Evolutionary conservation across 2,329 filamentous ascomycete species (phyloP).

Genomic region (Aspergillus sp.): DNA sequence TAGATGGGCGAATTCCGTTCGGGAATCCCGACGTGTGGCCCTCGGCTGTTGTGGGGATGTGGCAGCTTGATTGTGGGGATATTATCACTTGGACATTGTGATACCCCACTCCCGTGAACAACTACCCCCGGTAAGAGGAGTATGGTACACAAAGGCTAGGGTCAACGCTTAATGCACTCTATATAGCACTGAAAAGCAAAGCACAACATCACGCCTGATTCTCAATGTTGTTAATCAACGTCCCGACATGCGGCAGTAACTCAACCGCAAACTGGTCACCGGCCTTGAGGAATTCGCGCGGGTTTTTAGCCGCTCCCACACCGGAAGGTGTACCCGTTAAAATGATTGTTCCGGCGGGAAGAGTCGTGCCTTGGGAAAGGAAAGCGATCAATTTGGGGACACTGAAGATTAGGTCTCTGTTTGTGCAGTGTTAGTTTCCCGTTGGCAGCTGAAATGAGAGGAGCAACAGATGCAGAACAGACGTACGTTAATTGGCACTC

Average conservation of each 20-base stretch:
- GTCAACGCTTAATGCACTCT: too few species aligned
- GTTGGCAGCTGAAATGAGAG: too few species aligned
- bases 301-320: conserved; percentile 33
- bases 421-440: conserved; percentile 5
- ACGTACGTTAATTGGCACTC: conserved; percentile 37
- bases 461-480: not conserved
- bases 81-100: not conserved
- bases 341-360: conserved; percentile 37
- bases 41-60: too few species aligned
- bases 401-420: conserved; percentile 48
- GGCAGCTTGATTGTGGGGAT: not conserved
- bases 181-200: too few species aligned
- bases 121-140: not conserved
- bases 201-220: conserved; percentile 12
- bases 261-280: conserved; percentile 44
- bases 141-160: not conserved
- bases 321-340: conserved; percentile 39
- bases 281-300: conserved; percentile 36
- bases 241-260: conserved; percentile 43
- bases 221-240: conserved; percentile 39
- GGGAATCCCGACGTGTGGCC: too few species aligned
- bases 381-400: conserved; percentile 39
- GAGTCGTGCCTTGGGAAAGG: conserved; percentile 35
- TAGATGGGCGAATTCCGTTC: too few species aligned
- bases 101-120: too few species aligned